These are phyloP conservation scores for Gastrodia elata DNA, from an alignment of 106 monocot species.

Conservation along the genomic window DNA sequence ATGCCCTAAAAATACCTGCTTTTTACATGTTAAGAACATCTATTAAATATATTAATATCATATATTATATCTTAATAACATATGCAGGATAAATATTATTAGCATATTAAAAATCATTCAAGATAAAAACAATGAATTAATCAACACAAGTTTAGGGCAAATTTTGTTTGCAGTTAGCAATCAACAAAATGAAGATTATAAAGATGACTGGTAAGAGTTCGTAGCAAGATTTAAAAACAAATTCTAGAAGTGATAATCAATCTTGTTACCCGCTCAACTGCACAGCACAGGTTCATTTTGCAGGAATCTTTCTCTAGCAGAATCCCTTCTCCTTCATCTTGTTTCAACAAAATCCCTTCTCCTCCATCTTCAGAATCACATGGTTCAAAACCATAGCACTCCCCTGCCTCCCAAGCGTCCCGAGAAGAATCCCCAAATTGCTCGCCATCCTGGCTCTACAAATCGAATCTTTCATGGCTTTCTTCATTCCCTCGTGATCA, in stretches of 20 bases:
- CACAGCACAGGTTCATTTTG: constrained; percentile 15
- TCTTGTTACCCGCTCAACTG: background rate
- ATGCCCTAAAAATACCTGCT: too few species aligned
- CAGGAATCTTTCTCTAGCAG: constrained; percentile 38
- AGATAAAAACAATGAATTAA: too few species aligned
- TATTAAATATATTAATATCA: too few species aligned
- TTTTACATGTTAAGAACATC: too few species aligned
- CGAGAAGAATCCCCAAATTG: constrained; percentile 79
- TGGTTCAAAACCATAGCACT: constrained; percentile 64
- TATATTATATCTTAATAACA: too few species aligned
- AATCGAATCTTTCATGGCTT: constrained; percentile 54
- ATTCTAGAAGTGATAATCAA: constrained; percentile 1
- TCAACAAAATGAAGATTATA: too few species aligned
- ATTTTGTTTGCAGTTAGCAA: too few species aligned
- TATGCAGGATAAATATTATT: too few species aligned
- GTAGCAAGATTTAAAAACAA: background rate
- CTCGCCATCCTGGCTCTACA: constrained; percentile 47
- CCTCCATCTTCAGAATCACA: constrained; percentile 63
- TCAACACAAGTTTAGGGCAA: too few species aligned
- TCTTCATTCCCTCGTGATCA: constrained; percentile 81
- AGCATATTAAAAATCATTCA: too few species aligned
- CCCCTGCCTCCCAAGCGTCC: constrained; percentile 92
- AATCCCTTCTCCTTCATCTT: constrained; percentile 98
- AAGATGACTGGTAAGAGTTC: too few species aligned
- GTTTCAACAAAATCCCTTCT: constrained; percentile 71